phyloP scores from a whole-genome alignment of 192 early-diverging fungal species.

The Backusella westeae region DNA sequence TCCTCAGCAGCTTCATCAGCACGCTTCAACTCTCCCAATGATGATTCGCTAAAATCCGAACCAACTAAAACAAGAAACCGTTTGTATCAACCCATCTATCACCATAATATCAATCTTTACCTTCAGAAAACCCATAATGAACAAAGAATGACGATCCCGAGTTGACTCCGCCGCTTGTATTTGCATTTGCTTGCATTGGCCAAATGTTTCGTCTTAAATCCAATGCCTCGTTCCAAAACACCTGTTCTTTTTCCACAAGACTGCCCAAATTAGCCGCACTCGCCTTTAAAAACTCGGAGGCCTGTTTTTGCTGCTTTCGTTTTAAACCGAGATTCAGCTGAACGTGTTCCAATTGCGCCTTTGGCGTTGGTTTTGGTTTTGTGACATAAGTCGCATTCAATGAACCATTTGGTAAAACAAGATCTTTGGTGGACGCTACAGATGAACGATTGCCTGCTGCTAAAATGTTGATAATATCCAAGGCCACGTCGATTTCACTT shows the following conservation, averaged over 20 bases:
- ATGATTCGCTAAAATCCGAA: constrained; percentile 33
- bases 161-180: neutral
- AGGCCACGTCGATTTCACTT: constrained; percentile 40
- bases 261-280: constrained; percentile 17
- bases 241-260: constrained; percentile 33
- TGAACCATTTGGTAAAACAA: constrained; percentile 34
- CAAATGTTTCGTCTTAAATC: constrained; percentile 32
- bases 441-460: constrained; percentile 9
- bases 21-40: constrained; percentile 31
- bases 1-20: neutral
- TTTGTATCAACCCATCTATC: neutral
- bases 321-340: constrained; percentile 35
- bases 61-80: constrained; percentile 17
- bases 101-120: constrained; percentile 4
- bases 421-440: constrained; percentile 15
- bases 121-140: constrained; percentile 38
- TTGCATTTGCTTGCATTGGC: constrained; percentile 31
- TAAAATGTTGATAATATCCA: constrained; percentile 40
- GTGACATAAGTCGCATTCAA: constrained; percentile 38
- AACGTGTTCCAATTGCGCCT: constrained; percentile 27
- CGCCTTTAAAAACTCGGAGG: constrained; percentile 27
- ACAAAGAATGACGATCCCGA: constrained; percentile 25
- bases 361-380: constrained; percentile 32
- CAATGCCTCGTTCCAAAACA: constrained; percentile 40
- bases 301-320: constrained; percentile 37